Evolutionary conservation across 192 early-diverging fungal genomes (phyloP).

Genomic region (Obelidium mucronatum): DNA sequence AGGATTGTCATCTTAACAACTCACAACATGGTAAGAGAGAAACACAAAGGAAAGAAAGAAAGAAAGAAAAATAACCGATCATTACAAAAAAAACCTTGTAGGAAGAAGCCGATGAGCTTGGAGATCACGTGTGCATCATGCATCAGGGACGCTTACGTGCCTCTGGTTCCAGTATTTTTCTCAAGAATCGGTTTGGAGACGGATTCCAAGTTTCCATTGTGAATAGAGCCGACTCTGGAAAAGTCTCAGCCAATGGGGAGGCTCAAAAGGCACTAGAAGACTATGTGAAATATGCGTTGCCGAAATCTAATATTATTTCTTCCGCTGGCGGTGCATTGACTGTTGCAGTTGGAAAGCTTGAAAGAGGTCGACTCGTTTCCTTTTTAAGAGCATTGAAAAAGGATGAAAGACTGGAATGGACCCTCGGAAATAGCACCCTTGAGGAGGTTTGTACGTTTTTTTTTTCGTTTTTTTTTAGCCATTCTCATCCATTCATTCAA

Average conservation of each 20-base stretch:
- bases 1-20: slow-evolving; percentile 63
- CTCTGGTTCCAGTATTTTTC: slow-evolving; percentile 67
- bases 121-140: slow-evolving; percentile 66
- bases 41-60: no score
- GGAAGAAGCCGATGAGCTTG: slow-evolving; percentile 71
- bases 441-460: slow-evolving; percentile 41
- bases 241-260: background rate
- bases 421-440: slow-evolving; percentile 43
- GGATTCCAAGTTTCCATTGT: slow-evolving; percentile 64
- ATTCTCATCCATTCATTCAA: slow-evolving; percentile 4
- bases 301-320: slow-evolving; percentile 39
- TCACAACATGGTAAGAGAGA: no score
- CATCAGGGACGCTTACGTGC: slow-evolving; percentile 68
- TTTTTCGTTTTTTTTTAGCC: slow-evolving; percentile 18
- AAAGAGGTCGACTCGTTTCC: slow-evolving; percentile 28
- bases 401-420: slow-evolving; percentile 44
- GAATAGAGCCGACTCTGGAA: background rate
- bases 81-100: no score
- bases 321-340: slow-evolving; percentile 40
- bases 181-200: slow-evolving; percentile 75
- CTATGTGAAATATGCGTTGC: slow-evolving; percentile 39
- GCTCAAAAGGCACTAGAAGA: background rate
- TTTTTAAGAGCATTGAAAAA: slow-evolving; percentile 37
- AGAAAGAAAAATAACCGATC: no score
- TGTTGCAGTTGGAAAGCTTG: slow-evolving; percentile 33